Evolutionary conservation across 257 asterid species (phyloP), one percentile per base, ranked within the genome.

Genomic region (Plantago ovata): DNA sequence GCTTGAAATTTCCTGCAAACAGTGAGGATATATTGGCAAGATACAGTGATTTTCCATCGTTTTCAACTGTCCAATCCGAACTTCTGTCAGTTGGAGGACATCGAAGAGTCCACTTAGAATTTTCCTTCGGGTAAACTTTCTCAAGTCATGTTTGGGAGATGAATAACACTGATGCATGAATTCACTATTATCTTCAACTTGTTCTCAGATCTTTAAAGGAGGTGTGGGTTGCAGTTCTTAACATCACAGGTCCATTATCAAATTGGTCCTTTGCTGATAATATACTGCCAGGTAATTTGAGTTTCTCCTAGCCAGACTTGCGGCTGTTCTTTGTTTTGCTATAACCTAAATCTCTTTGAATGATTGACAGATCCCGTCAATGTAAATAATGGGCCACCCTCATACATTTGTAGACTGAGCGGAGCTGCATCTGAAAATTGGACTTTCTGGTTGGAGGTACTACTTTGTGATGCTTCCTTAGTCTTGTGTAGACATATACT

Each of bases 401-500:
- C 89, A 16, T 86, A 89, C 76, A 66, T 86, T 20, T 82, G 93
- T 50, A 82, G 99, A 63, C 70, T 93, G 64, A 86, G 95, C 50
- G 99, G 99, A 20, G 75, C 87, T 56, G 62, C 78, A 74, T 72
- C 59, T 20, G 89, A 93, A 67, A 89, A 81, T 52, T 93, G 99
- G 99, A 89, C 66, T 32, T 93, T 93, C 72, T 93, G 99, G 99
- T 75, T 93, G 75, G 97, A 93, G 97, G 99, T 93, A 28, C 36
- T 93, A 28, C 36, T 28, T 28, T 28, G 1, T 28, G 4, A 28
- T 1, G 36, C 36, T 28, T 28, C 36, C 0, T 28, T 28, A 28
- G 36, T 3, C 36, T 8, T 28, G 4, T 3, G 7, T 28, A 28
- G 3, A 28, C 6, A 3, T 28, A 28, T 28, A 28, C n/a, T 28